These are phyloP conservation scores for Malus fusca DNA, from an alignment of 306 rosid genomes.

Conservation along the genomic window DNA sequence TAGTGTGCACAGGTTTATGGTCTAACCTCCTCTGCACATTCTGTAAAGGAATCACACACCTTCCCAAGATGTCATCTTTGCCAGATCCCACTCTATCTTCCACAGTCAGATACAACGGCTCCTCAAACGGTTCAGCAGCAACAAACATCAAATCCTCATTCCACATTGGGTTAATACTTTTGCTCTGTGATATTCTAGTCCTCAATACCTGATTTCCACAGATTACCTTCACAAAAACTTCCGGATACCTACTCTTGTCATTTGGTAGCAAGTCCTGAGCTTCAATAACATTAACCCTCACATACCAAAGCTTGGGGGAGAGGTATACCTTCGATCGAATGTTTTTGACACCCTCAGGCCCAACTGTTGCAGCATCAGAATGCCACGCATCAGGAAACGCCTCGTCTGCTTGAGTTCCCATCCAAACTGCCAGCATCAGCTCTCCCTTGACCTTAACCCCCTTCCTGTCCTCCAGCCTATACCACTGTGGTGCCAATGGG, in stretches of 20 bases:
- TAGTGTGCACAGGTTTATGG: constrained; percentile 73
- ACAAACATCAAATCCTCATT: constrained; percentile 85
- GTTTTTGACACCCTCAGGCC: constrained; percentile 54
- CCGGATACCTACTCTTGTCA: constrained; percentile 71
- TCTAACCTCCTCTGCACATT: constrained; percentile 72
- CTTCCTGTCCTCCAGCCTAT: constrained; percentile 59
- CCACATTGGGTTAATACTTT: constrained; percentile 70
- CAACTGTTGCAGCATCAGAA: constrained; percentile 79
- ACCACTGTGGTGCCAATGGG: constrained; percentile 93
- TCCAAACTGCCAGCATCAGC: constrained; percentile 92
- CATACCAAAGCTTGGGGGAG: constrained; percentile 91
- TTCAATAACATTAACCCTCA: constrained; percentile 79
- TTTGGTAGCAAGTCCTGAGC: constrained; percentile 71
- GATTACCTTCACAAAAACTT: constrained; percentile 57
- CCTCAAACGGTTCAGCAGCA: constrained; percentile 83
- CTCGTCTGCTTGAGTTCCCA: constrained; percentile 98
- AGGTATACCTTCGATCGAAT: constrained; percentile 79
- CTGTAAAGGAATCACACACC: constrained; percentile 67
- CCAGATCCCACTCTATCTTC: constrained; percentile 64
- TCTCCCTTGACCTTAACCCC: constrained; percentile 67
- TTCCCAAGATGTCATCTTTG: constrained; percentile 78
- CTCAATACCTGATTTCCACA: constrained; percentile 56
- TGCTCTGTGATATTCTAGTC: constrained; percentile 57
- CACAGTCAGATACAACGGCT: constrained; percentile 56
- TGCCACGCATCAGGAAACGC: constrained; percentile 94